Conservation (phyloP, 768 basidiomycete genomes). For the Cyclocybe cylindracea region DNA sequence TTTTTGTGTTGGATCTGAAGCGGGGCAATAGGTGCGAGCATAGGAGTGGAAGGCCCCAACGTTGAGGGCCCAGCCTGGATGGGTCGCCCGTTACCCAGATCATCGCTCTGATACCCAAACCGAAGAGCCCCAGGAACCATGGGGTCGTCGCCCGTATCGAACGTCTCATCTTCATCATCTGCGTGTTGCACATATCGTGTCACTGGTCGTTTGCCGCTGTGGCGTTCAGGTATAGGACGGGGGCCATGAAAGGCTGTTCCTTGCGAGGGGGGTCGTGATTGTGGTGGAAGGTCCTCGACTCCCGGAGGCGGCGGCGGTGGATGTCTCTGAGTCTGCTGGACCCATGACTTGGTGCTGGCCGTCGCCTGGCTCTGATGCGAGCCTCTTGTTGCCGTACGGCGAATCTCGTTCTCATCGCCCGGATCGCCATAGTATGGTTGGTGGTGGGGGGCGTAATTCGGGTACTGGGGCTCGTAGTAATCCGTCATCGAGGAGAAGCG, state of each 20-base stretch:
- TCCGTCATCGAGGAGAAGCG: conserved; percentile 17
- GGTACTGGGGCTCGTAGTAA: conserved; percentile 18
- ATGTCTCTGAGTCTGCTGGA: conserved; percentile 32
- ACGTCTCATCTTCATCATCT: neutral
- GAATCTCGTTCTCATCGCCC: conserved; percentile 19
- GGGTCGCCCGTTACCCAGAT: conserved; percentile 4
- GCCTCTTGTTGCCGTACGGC: conserved; percentile 21
- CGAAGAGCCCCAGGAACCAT: neutral
- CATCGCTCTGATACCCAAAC: neutral
- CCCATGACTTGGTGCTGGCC: conserved; percentile 40
- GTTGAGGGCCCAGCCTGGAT: conserved; percentile 1
- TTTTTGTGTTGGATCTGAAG: too few species aligned
- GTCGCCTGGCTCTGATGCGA: conserved; percentile 26
- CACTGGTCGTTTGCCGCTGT: neutral
- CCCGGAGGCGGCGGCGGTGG: conserved; percentile 16
- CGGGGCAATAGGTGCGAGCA: conserved; percentile 12
- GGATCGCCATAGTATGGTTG: conserved; percentile 14
- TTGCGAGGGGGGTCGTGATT: conserved; percentile 6
- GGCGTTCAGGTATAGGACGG: neutral
- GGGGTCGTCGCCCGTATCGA: neutral
- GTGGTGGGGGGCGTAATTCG: conserved; percentile 14
- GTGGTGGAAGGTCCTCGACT: neutral
- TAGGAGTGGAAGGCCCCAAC: conserved; percentile 3
- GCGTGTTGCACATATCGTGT: neutral
- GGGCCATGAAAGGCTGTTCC: neutral